phyloP scores from a whole-genome alignment of 495 filamentous ascomycete genomes.

The Achaetomiella virescens region DNA sequence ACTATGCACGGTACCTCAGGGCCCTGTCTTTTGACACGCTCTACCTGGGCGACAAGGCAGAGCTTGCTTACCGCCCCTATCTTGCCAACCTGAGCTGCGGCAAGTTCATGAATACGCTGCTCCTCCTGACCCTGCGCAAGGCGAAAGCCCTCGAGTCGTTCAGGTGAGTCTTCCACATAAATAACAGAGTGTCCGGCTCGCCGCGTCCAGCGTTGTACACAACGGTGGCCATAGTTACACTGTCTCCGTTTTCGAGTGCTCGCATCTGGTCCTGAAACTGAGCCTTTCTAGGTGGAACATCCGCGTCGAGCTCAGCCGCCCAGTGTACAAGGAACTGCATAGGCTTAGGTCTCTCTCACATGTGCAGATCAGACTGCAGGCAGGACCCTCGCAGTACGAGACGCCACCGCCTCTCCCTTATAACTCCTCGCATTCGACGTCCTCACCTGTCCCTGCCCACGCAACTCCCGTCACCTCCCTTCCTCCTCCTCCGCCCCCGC shows the following conservation, averaged over 20 bases:
- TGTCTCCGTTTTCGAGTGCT: neutral
- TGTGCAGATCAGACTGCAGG: slow-evolving; percentile 53
- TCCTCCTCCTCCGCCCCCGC: slow-evolving; percentile 13
- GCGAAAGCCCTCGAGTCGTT: slow-evolving; percentile 51
- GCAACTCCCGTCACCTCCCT: slow-evolving; percentile 1
- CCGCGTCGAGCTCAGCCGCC: slow-evolving; percentile 53
- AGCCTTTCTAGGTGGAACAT: slow-evolving; percentile 51
- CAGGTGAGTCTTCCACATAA: slow-evolving; percentile 31
- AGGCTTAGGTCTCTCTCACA: slow-evolving; percentile 45
- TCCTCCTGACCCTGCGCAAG: slow-evolving; percentile 50
- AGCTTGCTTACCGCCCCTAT: slow-evolving; percentile 42
- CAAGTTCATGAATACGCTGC: slow-evolving; percentile 56
- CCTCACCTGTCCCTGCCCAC: slow-evolving; percentile 8
- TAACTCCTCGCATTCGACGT: slow-evolving; percentile 3
- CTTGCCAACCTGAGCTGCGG: slow-evolving; percentile 45
- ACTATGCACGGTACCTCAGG: slow-evolving; percentile 52
- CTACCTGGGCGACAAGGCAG: slow-evolving; percentile 39
- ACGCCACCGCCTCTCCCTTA: slow-evolving; percentile 37
- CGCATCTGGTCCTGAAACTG: neutral
- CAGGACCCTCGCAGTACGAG: slow-evolving; percentile 44
- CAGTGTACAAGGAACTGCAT: slow-evolving; percentile 52
- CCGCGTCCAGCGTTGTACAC: neutral
- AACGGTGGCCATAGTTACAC: neutral
- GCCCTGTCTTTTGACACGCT: slow-evolving; percentile 46
- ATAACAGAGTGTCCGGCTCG: neutral